Evolutionary conservation across 306 rosid species (phyloP), one percentile per base, ranked within the genome.

Genomic region (Crataegus laevigata): DNA sequence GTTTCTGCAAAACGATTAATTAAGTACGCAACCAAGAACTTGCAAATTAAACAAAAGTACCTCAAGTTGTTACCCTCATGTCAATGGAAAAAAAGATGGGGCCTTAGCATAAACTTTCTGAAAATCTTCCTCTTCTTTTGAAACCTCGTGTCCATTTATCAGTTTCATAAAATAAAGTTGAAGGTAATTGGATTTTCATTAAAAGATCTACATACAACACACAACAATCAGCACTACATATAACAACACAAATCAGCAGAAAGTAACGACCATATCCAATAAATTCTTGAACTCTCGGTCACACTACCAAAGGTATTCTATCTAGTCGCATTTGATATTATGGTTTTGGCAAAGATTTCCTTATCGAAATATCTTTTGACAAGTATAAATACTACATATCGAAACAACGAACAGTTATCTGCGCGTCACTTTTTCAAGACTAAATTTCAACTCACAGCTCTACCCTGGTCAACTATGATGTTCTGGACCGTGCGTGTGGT

Each of bases 231-330:
- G 18, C 25, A 57, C 74, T 40, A 80, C 64, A 68, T 47, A 66
- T 34, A 34, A 34, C 38, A 34, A 6, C 38, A 81, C 30, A 40
- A 82, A 42, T 47, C 66, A 69, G 59, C 50, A 38, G 66, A 77
- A 70, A 64, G 11, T 75, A 55, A 34, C 8, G 2, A 34, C 8
- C 2, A 1, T 9, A 9, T 38, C 43, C 43, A 1, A 38, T 38
- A 38, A 38, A 38, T 38, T 38, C 43, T 38, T 9, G 43, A 38
- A 58, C 18, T 43, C 68, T 22, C 36, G 54, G 61, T 45, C 36
- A 71, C 76, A 87, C 93, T 73, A 90, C 99, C 99, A 62, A 94
- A 94, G 72, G 99, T 91, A 81, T 94, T 96, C 99, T 97, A 94
- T 92, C 97, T 87, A 40, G 97, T 94, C 76, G 99, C 99, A 84